These are phyloP conservation scores for Vaccinium vitisidaea DNA, from an alignment of 148 eudicot genomes.

Conservation along the genomic window DNA sequence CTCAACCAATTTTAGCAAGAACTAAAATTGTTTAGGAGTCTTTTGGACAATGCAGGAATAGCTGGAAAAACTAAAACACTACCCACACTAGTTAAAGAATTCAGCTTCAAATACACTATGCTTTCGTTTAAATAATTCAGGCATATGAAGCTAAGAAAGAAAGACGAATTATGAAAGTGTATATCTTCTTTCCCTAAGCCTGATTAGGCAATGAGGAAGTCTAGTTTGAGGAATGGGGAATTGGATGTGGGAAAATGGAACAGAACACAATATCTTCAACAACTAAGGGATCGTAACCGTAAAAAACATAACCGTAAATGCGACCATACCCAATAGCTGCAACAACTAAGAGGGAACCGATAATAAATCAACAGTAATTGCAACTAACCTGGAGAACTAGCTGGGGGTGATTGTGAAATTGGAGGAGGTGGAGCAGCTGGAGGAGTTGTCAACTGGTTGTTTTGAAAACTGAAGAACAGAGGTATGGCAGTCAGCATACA, in stretches of 20 bases:
- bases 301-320: neutral
- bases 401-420: conserved; percentile 31
- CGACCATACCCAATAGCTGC: neutral
- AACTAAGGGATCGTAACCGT: neutral
- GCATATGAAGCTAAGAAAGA: neutral
- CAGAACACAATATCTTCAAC: neutral
- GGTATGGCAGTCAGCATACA: conserved; percentile 20
- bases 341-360: neutral
- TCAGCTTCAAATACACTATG: neutral
- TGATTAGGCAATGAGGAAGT: neutral
- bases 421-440: conserved; percentile 45
- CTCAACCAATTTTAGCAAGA: neutral
- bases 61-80: neutral
- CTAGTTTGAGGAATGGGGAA: neutral
- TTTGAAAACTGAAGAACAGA: conserved; percentile 49
- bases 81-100: neutral
- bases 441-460: conserved; percentile 38
- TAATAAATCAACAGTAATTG: neutral
- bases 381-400: conserved; percentile 46
- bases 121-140: neutral
- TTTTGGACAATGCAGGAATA: no score
- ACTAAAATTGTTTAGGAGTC: neutral
- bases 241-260: neutral
- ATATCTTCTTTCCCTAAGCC: neutral
- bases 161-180: neutral